phyloP scores from a whole-genome alignment of 495 filamentous ascomycete genomes.

The Terfezia claveryi region DNA sequence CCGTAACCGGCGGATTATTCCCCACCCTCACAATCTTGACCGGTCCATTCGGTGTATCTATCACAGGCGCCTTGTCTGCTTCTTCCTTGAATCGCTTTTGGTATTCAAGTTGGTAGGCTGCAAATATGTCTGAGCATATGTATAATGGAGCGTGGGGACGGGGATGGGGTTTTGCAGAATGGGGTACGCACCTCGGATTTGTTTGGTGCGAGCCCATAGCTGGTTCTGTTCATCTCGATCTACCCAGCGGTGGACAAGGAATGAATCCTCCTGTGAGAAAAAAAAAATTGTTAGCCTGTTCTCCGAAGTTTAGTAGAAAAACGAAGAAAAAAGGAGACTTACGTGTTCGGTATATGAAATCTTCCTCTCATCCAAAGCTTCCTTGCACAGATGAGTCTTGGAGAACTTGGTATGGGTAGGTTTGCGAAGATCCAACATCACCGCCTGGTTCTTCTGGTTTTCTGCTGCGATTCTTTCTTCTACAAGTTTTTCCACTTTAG shows the following conservation, averaged over 20 bases:
- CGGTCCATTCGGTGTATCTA: constrained; percentile 4
- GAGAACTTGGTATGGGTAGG: constrained; percentile 18
- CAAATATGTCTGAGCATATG: background rate
- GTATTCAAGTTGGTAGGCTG: constrained; percentile 9
- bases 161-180: background rate
- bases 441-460: background rate
- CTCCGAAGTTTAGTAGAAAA: background rate
- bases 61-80: constrained; percentile 15
- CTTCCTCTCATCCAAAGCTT: constrained; percentile 17
- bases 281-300: background rate
- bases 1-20: background rate
- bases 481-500: constrained; percentile 3
- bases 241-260: constrained; percentile 19
- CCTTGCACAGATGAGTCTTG: constrained; percentile 17
- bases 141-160: background rate
- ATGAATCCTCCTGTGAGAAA: constrained; percentile 9
- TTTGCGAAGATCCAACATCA: background rate
- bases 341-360: constrained; percentile 18
- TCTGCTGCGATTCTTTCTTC: background rate
- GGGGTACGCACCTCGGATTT: constrained; percentile 15
- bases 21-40: background rate
- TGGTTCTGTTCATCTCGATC: constrained; percentile 17
- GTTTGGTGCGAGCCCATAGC: constrained; percentile 18
- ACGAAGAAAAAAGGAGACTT: background rate
- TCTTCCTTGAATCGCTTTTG: constrained; percentile 16